phyloP scores from a whole-genome alignment of 306 rosid species.

The Styphnolobium japonicum region DNA sequence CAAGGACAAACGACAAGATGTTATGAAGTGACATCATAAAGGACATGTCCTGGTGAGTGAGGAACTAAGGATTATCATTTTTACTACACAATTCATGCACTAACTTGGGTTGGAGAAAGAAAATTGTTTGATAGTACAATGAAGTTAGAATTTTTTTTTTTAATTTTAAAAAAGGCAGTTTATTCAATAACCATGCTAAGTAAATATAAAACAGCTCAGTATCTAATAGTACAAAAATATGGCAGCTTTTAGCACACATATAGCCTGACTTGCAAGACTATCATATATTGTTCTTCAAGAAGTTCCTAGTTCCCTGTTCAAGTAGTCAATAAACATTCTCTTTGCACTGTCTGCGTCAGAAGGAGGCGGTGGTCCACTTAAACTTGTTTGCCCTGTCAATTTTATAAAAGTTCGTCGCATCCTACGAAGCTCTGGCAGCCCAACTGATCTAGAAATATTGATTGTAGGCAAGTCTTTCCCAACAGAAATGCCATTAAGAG shows the following conservation, averaged over 20 bases:
- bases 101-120: neutral
- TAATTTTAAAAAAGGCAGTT: neutral
- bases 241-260: neutral
- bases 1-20: neutral
- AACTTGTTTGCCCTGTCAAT: conserved; percentile 89
- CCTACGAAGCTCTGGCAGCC: conserved; percentile 86
- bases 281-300: conserved; percentile 37
- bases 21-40: neutral
- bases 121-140: neutral
- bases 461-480: conserved; percentile 69
- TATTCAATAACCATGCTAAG: conserved; percentile 4
- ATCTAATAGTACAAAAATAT: conserved; percentile 5
- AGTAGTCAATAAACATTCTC: conserved; percentile 93
- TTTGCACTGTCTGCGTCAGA: conserved; percentile 85
- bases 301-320: conserved; percentile 86
- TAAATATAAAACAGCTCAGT: neutral
- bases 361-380: conserved; percentile 89
- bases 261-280: neutral
- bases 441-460: conserved; percentile 62
- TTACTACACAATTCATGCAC: neutral
- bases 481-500: conserved; percentile 61
- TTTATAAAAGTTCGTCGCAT: conserved; percentile 79
- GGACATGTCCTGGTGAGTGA: neutral
- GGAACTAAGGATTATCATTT: neutral
- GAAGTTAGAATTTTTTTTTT: too few species aligned